Conservation (phyloP, 768 basidiomycete genomes). For the Cystobasidiopsis lactophilus region DNA sequence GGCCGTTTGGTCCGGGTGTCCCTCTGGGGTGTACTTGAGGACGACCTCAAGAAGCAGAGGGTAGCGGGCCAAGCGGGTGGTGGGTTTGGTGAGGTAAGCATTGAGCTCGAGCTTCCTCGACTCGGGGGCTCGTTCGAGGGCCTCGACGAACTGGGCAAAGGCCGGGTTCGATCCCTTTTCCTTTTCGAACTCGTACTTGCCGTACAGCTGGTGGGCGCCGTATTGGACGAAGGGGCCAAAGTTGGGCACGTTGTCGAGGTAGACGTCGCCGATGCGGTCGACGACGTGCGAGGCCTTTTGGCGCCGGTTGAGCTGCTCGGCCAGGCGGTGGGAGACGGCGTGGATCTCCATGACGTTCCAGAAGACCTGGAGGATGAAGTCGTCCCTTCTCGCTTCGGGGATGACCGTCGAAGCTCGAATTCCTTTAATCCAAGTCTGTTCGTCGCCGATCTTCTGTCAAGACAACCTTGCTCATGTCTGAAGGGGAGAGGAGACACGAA, state of each 20-base stretch:
- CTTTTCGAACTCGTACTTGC: slow-evolving; percentile 98
- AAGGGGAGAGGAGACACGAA: slow-evolving; percentile 26
- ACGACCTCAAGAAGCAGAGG: slow-evolving; percentile 81
- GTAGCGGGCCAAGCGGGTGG: slow-evolving; percentile 89
- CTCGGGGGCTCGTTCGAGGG: slow-evolving; percentile 76
- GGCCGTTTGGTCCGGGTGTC: slow-evolving; percentile 57
- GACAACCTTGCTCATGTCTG: slow-evolving; percentile 1
- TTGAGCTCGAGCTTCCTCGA: slow-evolving; percentile 92
- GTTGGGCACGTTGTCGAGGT: slow-evolving; percentile 62
- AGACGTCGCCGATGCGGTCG: slow-evolving; percentile 71
- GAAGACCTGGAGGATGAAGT: slow-evolving; percentile 83
- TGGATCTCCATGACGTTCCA: slow-evolving; percentile 95
- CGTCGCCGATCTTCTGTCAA: neutral
- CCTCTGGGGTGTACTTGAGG: slow-evolving; percentile 72
- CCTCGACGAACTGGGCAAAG: slow-evolving; percentile 86
- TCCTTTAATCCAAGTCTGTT: slow-evolving; percentile 77
- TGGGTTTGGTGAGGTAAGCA: slow-evolving; percentile 93
- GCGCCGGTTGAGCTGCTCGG: slow-evolving; percentile 78
- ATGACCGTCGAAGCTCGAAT: slow-evolving; percentile 57
- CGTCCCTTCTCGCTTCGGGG: slow-evolving; percentile 47
- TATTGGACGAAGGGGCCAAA: slow-evolving; percentile 88
- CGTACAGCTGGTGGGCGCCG: slow-evolving; percentile 88
- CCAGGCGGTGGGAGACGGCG: slow-evolving; percentile 67
- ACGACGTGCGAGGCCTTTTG: slow-evolving; percentile 91
- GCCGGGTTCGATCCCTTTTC: slow-evolving; percentile 82